phyloP scores from a whole-genome alignment of 495 filamentous ascomycete genomes.

The Podospora sp. region DNA sequence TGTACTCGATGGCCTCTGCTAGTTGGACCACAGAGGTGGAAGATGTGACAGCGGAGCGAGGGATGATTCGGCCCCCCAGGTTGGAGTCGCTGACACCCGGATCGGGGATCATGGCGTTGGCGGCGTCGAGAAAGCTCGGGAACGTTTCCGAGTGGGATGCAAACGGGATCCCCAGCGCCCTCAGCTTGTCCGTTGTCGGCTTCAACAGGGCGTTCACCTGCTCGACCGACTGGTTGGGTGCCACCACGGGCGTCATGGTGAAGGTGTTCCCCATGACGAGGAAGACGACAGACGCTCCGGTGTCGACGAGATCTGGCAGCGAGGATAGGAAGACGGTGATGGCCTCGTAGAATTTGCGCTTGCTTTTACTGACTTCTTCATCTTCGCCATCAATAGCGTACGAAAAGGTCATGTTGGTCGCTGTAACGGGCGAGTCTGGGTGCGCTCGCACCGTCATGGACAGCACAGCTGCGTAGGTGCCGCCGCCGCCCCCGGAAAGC shows the following conservation, averaged over 20 bases:
- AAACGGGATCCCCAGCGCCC: not conserved
- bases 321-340: not conserved
- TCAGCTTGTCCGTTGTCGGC: not conserved
- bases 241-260: not conserved
- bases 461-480: conserved; percentile 58
- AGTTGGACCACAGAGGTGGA: not conserved
- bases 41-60: not conserved
- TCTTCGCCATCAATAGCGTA: too few relatives aligned
- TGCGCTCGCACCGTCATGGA: conserved; percentile 47
- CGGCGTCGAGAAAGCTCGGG: not conserved
- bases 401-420: not conserved
- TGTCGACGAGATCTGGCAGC: not conserved
- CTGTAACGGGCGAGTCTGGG: not conserved
- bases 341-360: too few relatives aligned
- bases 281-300: not conserved
- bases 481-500: conserved; percentile 58
- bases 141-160: not conserved
- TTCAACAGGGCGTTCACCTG: not conserved
- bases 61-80: not conserved
- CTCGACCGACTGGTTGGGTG: not conserved
- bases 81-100: not conserved
- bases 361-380: too few relatives aligned
- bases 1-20: not conserved
- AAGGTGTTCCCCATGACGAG: not conserved
- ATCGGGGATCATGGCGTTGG: not conserved